Conservation (phyloP, 805 yeast species). For the Schizosaccharomyces pombe region ASM294v3 CU329670.1:1133001-1133500, state of each 20-base stretch:
- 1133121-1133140: no score
- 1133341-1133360: conserved; percentile 58
- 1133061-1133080: no score
- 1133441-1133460: conserved; percentile 41
- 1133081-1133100: no score
- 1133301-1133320: conserved; percentile 57
- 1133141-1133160: no score
- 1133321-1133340: conserved; percentile 58
- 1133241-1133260: conserved; percentile 13
- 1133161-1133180: no score
- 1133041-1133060: no score
- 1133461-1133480: conserved; percentile 39
- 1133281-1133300: conserved; percentile 32
- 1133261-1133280: conserved; percentile 17
- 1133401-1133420: conserved; percentile 76
- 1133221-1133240: no score
- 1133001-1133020: no score
- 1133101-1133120: no score
- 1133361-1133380: conserved; percentile 40
- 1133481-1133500: conserved; percentile 64
- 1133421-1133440: conserved; percentile 46
- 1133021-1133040: no score
- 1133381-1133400: conserved; percentile 32
- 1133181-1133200: no score
- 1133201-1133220: no score